phyloP scores from a whole-genome alignment of 805 yeast species.

The Candida odintsovae region DNA sequence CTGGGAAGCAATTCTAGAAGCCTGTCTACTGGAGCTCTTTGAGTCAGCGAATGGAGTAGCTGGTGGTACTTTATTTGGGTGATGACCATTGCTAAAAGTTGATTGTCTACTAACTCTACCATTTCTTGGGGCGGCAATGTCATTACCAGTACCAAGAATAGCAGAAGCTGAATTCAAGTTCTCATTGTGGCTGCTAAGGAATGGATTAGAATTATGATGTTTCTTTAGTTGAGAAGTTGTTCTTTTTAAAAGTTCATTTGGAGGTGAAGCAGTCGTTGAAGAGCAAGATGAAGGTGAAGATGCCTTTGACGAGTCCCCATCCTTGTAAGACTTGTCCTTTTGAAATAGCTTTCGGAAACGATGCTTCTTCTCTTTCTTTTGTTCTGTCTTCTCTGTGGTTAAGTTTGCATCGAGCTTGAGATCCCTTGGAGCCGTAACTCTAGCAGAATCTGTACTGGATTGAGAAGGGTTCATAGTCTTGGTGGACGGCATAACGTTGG shows the following conservation, averaged over 20 bases:
- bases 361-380: background rate
- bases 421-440: background rate
- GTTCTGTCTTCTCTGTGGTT: background rate
- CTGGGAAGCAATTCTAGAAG: constrained; percentile 27
- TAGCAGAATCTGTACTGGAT: background rate
- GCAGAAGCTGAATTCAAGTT: constrained; percentile 3
- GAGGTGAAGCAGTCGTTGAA: background rate
- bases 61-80: background rate
- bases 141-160: constrained; percentile 19
- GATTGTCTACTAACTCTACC: background rate
- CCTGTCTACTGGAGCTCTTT: constrained; percentile 32
- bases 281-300: background rate
- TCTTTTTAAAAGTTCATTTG: background rate
- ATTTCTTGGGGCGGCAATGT: constrained; percentile 22
- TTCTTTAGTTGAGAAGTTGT: background rate
- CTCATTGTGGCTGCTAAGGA: background rate
- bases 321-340: background rate
- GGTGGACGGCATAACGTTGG: background rate
- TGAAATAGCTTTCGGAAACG: background rate
- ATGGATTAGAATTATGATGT: constrained; percentile 7
- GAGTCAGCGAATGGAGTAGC: background rate
- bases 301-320: background rate
- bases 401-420: background rate
- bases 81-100: constrained; percentile 3
- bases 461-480: background rate